phyloP scores from a whole-genome alignment of 768 basidiomycete genomes.

The Fistulinella prunicolor region DNA sequence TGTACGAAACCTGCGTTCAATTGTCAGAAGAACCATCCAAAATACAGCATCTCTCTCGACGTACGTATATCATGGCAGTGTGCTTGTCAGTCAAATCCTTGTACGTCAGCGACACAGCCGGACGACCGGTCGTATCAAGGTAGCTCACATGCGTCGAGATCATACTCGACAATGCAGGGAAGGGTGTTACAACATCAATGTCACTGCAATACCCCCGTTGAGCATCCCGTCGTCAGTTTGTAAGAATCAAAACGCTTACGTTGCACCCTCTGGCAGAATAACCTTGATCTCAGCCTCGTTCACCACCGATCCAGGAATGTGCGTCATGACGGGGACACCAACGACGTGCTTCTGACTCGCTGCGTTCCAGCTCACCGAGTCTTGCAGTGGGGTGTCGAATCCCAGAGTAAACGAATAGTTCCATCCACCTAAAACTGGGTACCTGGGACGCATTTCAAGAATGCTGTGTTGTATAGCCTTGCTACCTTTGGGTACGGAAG shows the following conservation, averaged over 20 bases:
- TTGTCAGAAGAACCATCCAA: slow-evolving; percentile 7
- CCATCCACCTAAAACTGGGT: slow-evolving; percentile 95
- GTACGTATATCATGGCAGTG: slow-evolving; percentile 74
- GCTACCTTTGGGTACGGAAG: slow-evolving; percentile 58
- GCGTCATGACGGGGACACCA: slow-evolving; percentile 82
- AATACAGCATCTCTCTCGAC: slow-evolving; percentile 32
- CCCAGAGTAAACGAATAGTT: slow-evolving; percentile 95
- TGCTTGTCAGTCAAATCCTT: slow-evolving; percentile 76
- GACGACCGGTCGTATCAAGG: slow-evolving; percentile 89
- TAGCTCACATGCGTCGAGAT: slow-evolving; percentile 78
- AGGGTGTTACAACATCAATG: slow-evolving; percentile 72
- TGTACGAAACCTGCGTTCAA: slow-evolving; percentile 76
- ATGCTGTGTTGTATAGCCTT: slow-evolving; percentile 55
- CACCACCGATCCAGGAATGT: slow-evolving; percentile 75
- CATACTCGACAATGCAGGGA: slow-evolving; percentile 61
- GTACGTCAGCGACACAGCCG: slow-evolving; percentile 71
- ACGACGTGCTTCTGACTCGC: slow-evolving; percentile 65
- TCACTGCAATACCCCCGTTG: slow-evolving; percentile 49
- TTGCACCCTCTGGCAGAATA: slow-evolving; percentile 92
- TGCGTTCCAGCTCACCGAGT: slow-evolving; percentile 65
- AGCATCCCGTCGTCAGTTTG: slow-evolving; percentile 2
- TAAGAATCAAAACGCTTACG: slow-evolving; percentile 49
- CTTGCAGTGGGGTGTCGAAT: slow-evolving; percentile 84
- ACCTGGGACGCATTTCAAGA: slow-evolving; percentile 84
- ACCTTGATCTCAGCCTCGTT: slow-evolving; percentile 76